Evolutionary conservation across 192 early-diverging fungal genomes (phyloP), one percentile per base, ranked within the genome.

Genomic region (Coemansia sp.): DNA sequence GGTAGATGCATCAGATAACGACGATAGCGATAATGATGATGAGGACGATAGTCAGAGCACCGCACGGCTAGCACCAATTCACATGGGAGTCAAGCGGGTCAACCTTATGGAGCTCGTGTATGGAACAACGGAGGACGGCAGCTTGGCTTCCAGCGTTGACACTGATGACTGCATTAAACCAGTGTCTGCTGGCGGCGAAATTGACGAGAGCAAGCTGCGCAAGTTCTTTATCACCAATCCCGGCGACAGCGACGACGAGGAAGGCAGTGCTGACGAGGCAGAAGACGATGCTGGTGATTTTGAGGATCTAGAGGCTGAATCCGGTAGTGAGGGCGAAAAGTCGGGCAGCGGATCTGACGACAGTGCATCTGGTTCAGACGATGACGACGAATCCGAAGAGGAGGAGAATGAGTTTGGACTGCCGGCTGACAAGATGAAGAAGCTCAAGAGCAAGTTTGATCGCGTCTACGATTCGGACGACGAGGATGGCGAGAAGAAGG

Each of bases 41-140:
- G 54, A 49, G 19, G 21, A 3, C 39, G 63, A 61, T 4, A 11
- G 21, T 19, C 59, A 62, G 12, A 24, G 41, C 8, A 68, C 59
- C 0, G 14, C 57, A 38, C 79, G 79, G 11, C 52, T 75, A 10
- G 63, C 55, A 25, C 79, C 79, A 2, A 64, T 81, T 11, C 79
- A 81, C 47, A 69, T 61, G 2, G 77, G 69, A 27, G 25, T 53
- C 52, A 83, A 74, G 66, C 89, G 93, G 17, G 76, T 89, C 57
- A 94, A 94, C 60, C 71, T 98, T 43, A 94, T 95, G 93, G 86
- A 93, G 32, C 69, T 95, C 0, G 91, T 98, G 27, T 98, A 98
- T 67, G 88, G 89, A 0, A 72, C 85, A 2, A 84, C 90, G 21
- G 70, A 84, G 25, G 85, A 84, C 35, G 7, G 65, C 66, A 27